Evolutionary conservation across 192 early-diverging fungal genomes (phyloP).

Genomic region (Obelidium mucronatum): DNA sequence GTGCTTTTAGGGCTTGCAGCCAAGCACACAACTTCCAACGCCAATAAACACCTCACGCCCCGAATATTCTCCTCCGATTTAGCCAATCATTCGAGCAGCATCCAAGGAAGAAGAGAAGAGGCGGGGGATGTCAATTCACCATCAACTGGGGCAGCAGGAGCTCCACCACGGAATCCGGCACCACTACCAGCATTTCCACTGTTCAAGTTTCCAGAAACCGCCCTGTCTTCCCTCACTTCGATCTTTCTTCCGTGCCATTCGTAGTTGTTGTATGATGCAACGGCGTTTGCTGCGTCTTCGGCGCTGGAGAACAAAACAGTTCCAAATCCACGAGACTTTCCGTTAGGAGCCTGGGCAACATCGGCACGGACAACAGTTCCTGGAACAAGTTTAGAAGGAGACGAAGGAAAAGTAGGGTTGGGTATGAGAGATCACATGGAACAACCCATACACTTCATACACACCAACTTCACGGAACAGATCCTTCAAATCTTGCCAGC

Average conservation of each 20-base stretch:
- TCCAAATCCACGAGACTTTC: constrained; percentile 57
- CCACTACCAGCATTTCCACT: constrained; percentile 1
- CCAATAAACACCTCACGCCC: too few species aligned
- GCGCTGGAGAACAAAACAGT: constrained; percentile 50
- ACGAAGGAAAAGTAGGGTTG: constrained; percentile 2
- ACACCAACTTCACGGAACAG: constrained; percentile 51
- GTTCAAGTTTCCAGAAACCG: constrained; percentile 21
- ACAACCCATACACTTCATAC: too few species aligned
- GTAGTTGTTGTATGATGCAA: constrained; percentile 54
- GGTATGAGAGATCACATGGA: too few species aligned
- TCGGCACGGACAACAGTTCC: constrained; percentile 56
- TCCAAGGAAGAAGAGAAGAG: too few species aligned
- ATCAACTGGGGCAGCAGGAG: constrained; percentile 1
- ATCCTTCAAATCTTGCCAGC: constrained; percentile 76
- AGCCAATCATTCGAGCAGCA: too few species aligned
- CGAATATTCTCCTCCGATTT: too few species aligned
- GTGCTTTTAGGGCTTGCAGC: too few species aligned
- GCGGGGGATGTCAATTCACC: too few species aligned
- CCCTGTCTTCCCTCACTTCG: constrained; percentile 56
- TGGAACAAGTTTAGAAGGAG: constrained; percentile 5
- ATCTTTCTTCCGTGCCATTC: constrained; percentile 57
- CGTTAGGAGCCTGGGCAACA: constrained; percentile 42
- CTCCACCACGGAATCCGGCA: not conserved
- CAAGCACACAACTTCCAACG: not conserved
- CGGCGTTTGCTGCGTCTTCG: constrained; percentile 54